Evolutionary conservation across 2,329 filamentous ascomycete species (phyloP), one percentile per base, ranked within the genome.

Genomic region (Pseudogymnoascus sp.): DNA sequence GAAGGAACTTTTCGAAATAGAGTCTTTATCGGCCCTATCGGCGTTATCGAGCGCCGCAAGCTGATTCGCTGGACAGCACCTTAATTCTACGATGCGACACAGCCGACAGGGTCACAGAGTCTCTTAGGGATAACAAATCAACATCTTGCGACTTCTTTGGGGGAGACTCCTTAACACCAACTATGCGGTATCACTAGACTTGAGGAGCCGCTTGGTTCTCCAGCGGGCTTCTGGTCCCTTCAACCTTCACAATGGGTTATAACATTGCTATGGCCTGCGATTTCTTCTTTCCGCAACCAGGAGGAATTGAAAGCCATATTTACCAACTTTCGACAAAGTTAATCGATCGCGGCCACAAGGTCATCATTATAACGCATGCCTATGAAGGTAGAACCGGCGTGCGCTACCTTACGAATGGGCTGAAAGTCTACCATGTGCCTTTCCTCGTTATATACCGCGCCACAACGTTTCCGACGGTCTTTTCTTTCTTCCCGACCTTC

Each of bases 221-320:
- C 49, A 55, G 49, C 49, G 49, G 49, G 49, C 49, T 55, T 33
- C 28, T 55, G 16, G 28, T 35, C 49, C 49, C n/a, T 18, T 60
- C 38, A 38, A 23, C 31, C 40, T 55, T 61, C 63, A 70, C 55
- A 11, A 74, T 73, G 71, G 70, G 70, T 77, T 88, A 87, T 75
- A 88, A 86, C 72, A 88, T 88, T 77, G 86, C 85, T 66, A 99
- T 99, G 95, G 90, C 97, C 75, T 93, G 93, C 83, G 95, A 99
- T 81, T 97, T 96, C 83, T 99, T 99, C 87, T 99, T 96, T 74
- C 95, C 95, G 12, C 93, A 97, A 72, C 93, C 95, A 61, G 93
- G 95, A 73, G 95, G 95, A 70, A 87, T 99, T 67, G 95, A 99
- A 79, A 96, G 91, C 76, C 95, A 99, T 77, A 97, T 99, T 70